Evolutionary conservation across 1,284 basidiomycete genomes (phyloP), one percentile per base, ranked within the genome.

Genomic region (Ustilago sp.): DNA sequence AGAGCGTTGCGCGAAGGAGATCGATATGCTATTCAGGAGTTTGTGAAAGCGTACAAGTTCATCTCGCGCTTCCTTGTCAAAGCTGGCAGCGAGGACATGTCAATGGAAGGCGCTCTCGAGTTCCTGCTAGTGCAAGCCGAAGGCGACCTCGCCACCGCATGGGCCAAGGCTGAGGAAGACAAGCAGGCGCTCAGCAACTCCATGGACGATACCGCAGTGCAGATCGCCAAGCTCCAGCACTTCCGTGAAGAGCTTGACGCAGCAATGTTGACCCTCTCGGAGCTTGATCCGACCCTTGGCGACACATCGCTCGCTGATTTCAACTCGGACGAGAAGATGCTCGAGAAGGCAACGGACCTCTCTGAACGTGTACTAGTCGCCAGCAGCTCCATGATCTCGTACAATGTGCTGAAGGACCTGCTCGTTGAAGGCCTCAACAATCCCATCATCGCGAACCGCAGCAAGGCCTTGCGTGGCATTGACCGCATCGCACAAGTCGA

Each of bases 31-130:
- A 86, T 94, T 0, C 88, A 90, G 15, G 88, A 87, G 41, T 88
- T 94, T 9, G 86, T 92, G 11, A 81, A 86, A 3, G 89, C 89
- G 11, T 92, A 94, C 87, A 88, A 89, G 75, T 89, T 90, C 64
- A 88, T 94, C 9, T 89, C 86, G 88, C 91, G 47, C 90, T 92
- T 34, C 89, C 90, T 2, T 91, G 93, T 77, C 47, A 71, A 63
- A n/a, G 54, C 64, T n/a, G 48, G 58, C 56, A 71, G 62, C 43
- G 78, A 80, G 35, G 79, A 81, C 38, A 62, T 68, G 11, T 65
- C 79, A n/a, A 70, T 65, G 11, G 73, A 77, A 35, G 67, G 63
- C 4, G 79, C 77, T 1, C 62, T 67, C 32, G 69, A 79, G 23
- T 82, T 80, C 52, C 45, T 79, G n/a, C 43, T 75, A 12, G 73